phyloP scores from a whole-genome alignment of 2,329 filamentous ascomycete genomes.

The Cytospora chrysosperma region DNA sequence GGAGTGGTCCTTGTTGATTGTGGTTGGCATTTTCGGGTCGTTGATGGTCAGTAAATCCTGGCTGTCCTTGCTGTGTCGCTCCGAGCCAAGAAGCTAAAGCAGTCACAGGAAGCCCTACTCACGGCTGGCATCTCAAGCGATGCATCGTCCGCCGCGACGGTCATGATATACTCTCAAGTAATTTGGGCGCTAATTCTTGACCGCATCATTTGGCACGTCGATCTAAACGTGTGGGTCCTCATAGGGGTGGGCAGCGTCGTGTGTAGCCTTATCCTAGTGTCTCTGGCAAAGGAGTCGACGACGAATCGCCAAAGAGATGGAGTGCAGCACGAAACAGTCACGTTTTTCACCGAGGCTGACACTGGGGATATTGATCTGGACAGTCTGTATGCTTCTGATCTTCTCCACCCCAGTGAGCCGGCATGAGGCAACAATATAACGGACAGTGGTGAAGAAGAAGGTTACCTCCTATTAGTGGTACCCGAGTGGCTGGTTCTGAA shows the following conservation, averaged over 20 bases:
- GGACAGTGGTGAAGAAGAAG: background rate
- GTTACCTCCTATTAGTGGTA: background rate
- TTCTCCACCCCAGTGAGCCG: background rate
- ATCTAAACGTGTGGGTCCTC: constrained; percentile 12
- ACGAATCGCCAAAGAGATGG: background rate
- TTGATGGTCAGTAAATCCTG: constrained; percentile 48
- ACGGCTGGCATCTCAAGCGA: constrained; percentile 74
- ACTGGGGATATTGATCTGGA: constrained; percentile 7
- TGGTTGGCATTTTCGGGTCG: constrained; percentile 74
- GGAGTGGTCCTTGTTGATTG: constrained; percentile 67
- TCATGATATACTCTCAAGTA: constrained; percentile 60
- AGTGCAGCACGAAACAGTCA: background rate
- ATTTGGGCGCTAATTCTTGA: constrained; percentile 50
- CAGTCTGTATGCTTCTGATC: constrained; percentile 6
- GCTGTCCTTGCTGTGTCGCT: background rate
- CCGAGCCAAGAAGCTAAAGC: background rate
- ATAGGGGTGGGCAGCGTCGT: constrained; percentile 9
- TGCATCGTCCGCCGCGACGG: constrained; percentile 58
- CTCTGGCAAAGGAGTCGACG: constrained; percentile 17
- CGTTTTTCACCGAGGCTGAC: background rate
- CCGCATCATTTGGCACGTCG: constrained; percentile 15
- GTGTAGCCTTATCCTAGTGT: constrained; percentile 10
- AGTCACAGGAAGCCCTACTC: constrained; percentile 68
- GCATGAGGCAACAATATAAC: background rate
- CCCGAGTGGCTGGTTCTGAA: too few relatives aligned